Evolutionary conservation across 805 yeast species (phyloP).

Genomic region (Torulaspora maleeae): DNA sequence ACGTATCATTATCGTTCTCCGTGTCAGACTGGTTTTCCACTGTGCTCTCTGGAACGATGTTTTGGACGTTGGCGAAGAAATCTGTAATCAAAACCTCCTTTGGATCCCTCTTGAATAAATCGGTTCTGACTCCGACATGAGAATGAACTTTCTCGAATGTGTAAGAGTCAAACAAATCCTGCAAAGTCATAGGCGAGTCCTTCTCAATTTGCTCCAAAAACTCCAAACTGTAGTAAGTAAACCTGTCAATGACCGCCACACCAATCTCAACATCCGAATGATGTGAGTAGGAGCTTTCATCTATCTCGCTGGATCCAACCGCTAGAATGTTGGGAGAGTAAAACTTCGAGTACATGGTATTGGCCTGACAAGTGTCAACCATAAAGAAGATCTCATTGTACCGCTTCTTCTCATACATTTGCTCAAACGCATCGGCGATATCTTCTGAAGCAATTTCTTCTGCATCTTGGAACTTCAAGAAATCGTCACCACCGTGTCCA

Average conservation of each 20-base stretch:
- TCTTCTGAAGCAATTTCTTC: slow-evolving; percentile 95
- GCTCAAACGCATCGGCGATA: slow-evolving; percentile 94
- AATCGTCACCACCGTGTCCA: slow-evolving; percentile 98
- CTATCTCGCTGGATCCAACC: slow-evolving; percentile 84
- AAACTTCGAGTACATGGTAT: slow-evolving; percentile 90
- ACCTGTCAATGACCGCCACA: slow-evolving; percentile 95
- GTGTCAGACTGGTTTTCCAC: slow-evolving; percentile 39
- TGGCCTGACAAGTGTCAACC: slow-evolving; percentile 99
- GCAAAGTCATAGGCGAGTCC: slow-evolving; percentile 67
- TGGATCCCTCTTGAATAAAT: slow-evolving; percentile 59
- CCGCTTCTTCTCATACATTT: slow-evolving; percentile 93
- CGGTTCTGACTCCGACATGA: slow-evolving; percentile 87
- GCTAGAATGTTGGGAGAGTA: slow-evolving; percentile 90
- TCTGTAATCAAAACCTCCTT: slow-evolving; percentile 75
- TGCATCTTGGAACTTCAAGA: slow-evolving; percentile 95
- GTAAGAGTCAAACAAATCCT: slow-evolving; percentile 80
- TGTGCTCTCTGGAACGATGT: slow-evolving; percentile 59
- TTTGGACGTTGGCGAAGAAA: slow-evolving; percentile 89
- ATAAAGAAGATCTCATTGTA: slow-evolving; percentile 94
- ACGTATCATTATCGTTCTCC: slow-evolving; percentile 4
- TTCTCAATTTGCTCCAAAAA: slow-evolving; percentile 78
- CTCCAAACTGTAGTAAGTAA: slow-evolving; percentile 87
- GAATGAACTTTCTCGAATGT: slow-evolving; percentile 84
- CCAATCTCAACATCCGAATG: slow-evolving; percentile 95
- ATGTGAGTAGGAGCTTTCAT: slow-evolving; percentile 90